phyloP scores from a whole-genome alignment of 768 basidiomycete genomes.

The Obba rivulosa region DNA sequence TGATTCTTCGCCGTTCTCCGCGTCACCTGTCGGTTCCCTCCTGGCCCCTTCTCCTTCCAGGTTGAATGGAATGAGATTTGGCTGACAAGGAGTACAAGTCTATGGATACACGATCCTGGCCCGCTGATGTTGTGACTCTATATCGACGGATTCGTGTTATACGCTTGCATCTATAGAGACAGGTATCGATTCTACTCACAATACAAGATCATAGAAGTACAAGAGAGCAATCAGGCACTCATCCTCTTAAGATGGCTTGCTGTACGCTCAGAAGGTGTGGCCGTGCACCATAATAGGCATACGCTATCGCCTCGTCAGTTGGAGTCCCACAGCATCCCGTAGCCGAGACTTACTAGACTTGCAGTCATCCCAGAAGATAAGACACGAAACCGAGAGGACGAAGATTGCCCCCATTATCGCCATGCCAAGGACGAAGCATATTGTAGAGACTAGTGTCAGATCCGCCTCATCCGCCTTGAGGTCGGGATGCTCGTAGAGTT shows the following conservation, averaged over 20 bases:
- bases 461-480: constrained; percentile 14
- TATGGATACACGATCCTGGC: not conserved
- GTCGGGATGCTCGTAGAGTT: constrained; percentile 19
- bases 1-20: too few species aligned
- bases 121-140: not conserved
- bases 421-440: constrained; percentile 20
- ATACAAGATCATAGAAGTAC: not conserved
- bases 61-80: too few species aligned
- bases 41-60: too few species aligned
- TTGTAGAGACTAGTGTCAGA: constrained; percentile 21
- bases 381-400: constrained; percentile 17
- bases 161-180: not conserved
- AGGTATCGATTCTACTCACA: constrained; percentile 5
- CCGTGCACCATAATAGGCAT: constrained; percentile 6
- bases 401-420: constrained; percentile 17
- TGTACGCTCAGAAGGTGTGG: constrained; percentile 11
- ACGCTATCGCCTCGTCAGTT: constrained; percentile 1
- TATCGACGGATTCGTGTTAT: not conserved
- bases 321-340: too few species aligned
- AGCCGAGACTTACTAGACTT: constrained; percentile 14
- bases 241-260: constrained; percentile 7
- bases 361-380: constrained; percentile 20
- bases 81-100: not conserved
- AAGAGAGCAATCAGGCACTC: not conserved
- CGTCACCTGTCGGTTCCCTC: too few species aligned